Base-by-base conservation (phyloP, 2,329 filamentous ascomycete genomes). In the Colletotrichum abscissum region DNA sequence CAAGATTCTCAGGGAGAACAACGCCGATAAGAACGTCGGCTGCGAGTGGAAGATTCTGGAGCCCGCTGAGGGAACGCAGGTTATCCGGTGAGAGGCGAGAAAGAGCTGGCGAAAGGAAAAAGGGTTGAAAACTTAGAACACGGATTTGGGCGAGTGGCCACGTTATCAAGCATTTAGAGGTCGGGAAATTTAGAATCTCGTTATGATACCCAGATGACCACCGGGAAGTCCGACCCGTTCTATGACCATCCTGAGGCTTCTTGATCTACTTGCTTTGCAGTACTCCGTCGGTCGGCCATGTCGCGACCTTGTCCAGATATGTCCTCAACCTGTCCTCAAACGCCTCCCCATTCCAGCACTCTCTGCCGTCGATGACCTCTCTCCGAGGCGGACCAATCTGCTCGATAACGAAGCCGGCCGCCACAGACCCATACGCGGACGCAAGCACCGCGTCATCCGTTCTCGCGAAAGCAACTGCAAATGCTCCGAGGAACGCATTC, bases 41-140 rank as follows among this genome's bases (percentile, higher is more conserved):
- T 98, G 95, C 84, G 87, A 92, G 76, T 98, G 95, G 95, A 93
- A 93, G 82, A 83, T 98, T 54, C 87, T 99, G 56, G 94, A 97
- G 83, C 95, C 95, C 9, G 96, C 96, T 0, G 91, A 97, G 78
- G 95, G 94, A 6, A 90, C 86, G 9, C 80, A 84, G 76, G 83
- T 89, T 72, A 78, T 88, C 71, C 59, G 70, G 46, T 73, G 56
- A 71, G 7, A n/a, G 14, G 6, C 4, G 6, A n/a, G 2, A 19
- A 19, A 8, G 35, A 33, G 9, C 14, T 3, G 38, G 57, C 22
- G n/a, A 1, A 59, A 11, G 3, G 16, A 7, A n/a, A 19, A 14
- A 14, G 16, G 4, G 6, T 6, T 24, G 19, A 24, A 35, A 22
- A 46, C 57, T 46, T 35, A 46, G 12, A 54, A 54, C 9, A 54